Evolutionary conservation across 1,139 yeast genomes (phyloP), one percentile per base, ranked within the genome.

Genomic region (Magnusiomyces paraingens): DNA sequence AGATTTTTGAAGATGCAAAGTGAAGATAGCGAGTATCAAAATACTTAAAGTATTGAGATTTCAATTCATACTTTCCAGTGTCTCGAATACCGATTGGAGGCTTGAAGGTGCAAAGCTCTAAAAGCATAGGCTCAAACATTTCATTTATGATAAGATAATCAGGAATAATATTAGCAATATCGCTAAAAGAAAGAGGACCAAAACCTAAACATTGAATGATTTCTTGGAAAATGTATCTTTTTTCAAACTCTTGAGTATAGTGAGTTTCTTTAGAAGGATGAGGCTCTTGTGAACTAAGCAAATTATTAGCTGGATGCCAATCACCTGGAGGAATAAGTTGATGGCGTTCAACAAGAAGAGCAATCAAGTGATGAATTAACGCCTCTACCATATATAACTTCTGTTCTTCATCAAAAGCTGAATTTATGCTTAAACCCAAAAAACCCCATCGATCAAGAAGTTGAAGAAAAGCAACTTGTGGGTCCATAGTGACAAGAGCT

Each of bases 11-110:
- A 0, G 94, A 73, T 0, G 87, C 74, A 61, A 86, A 86, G 62
- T 89, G 90, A 58, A 87, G 77, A 66, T 85, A 91, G 64, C 83
- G 91, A 0, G 97, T 95, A 64, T 91, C 91, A 32, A 91, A 75
- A 42, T 77, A 72, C 3, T 69, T 71, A 53, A 74, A 73, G 58
- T 73, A 78, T 57, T 80, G 79, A 1, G 80, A 80, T 62, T 86
- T 88, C 52, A 93, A 72, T 38, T 78, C 71, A 64, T 86, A 91
- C 8, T 77, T 69, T 0, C 97, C 96, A 36, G 79, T 74, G 58
- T 86, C 94, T 50, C 79, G 79, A 1, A 80, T 63, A 0, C 84
- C 82, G 12, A 72, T 71, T 0, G 97, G 95, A 0, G 87, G 80
- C 12, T 76, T 74, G 65, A 77, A 88, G 1, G 70, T 73, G 0